These are phyloP conservation scores for Mrakia blollopis DNA, from an alignment of 768 basidiomycete species.

Conservation along the genomic window DNA sequence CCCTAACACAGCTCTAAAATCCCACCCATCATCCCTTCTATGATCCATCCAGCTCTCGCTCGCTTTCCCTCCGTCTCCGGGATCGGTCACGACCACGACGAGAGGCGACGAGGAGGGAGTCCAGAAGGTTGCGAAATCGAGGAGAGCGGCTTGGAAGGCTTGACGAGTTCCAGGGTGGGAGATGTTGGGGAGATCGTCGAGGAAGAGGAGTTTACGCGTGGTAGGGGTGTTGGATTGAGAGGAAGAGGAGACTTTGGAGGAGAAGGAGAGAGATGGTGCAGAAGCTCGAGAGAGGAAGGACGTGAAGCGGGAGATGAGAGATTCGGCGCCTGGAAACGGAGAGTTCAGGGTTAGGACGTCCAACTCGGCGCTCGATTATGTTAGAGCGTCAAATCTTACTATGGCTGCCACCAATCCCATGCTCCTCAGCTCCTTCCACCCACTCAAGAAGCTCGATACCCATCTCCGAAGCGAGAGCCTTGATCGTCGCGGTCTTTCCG, in stretches of 20 bases:
- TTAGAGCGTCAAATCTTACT: no score
- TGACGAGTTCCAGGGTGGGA: slow-evolving; percentile 63
- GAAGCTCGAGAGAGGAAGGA: slow-evolving; percentile 60
- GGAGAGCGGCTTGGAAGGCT: slow-evolving; percentile 67
- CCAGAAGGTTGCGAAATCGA: slow-evolving; percentile 51
- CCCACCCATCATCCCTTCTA: slow-evolving; percentile 54
- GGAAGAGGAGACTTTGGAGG: slow-evolving; percentile 58
- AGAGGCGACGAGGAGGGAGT: slow-evolving; percentile 54
- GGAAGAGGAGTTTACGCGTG: slow-evolving; percentile 55
- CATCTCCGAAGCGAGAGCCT: slow-evolving; percentile 67
- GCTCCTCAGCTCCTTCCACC: slow-evolving; percentile 63
- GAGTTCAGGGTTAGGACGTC: slow-evolving; percentile 23
- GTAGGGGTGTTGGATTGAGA: slow-evolving; percentile 36
- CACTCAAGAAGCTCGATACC: slow-evolving; percentile 80
- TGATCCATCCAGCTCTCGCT: slow-evolving; percentile 51
- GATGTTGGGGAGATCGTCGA: slow-evolving; percentile 90
- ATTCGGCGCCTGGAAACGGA: slow-evolving; percentile 44
- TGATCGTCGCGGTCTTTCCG: slow-evolving; percentile 81
- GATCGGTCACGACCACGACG: slow-evolving; percentile 75
- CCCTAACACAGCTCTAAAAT: slow-evolving; percentile 67
- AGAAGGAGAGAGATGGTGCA: slow-evolving; percentile 37
- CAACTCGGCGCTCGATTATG: no score
- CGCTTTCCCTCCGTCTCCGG: slow-evolving; percentile 68
- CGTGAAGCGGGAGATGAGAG: slow-evolving; percentile 59
- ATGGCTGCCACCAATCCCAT: slow-evolving; percentile 42